A percentile compares a stretch with the other conserved stretches of the same genome.
phyloP scores from a whole-genome alignment of 345 rosid genomes.

The Raphanus raphanistrum region DNA sequence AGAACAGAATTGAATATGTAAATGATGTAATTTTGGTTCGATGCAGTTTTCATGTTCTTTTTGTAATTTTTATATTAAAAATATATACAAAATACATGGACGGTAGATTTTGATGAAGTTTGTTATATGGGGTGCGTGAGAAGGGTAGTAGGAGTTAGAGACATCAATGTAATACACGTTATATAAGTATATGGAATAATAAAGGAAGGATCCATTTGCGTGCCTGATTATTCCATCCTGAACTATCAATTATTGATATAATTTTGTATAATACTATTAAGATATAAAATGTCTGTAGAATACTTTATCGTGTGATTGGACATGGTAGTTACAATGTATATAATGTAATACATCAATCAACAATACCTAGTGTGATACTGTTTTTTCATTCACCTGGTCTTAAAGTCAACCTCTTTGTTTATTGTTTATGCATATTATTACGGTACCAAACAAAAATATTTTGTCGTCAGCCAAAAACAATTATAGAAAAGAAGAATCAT shows the following conservation, averaged over 20 bases:
- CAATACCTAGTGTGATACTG: background rate
- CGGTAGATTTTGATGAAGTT: slow-evolving; percentile 21
- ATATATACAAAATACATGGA: slow-evolving; percentile 28
- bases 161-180: slow-evolving; percentile 8
- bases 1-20: slow-evolving; percentile 33
- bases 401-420: slow-evolving; percentile 30
- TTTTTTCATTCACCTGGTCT: background rate
- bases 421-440: slow-evolving; percentile 11
- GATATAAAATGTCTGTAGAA: background rate
- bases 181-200: slow-evolving; percentile 31
- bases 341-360: too few species aligned
- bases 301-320: slow-evolving; percentile 6
- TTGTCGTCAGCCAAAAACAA: background rate
- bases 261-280: background rate
- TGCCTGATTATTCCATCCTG: slow-evolving; percentile 18
- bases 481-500: background rate
- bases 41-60: slow-evolving; percentile 29
- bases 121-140: background rate
- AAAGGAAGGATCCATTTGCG: slow-evolving; percentile 25
- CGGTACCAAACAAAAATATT: background rate
- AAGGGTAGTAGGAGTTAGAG: slow-evolving; percentile 25
- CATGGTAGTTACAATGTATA: slow-evolving; percentile 7
- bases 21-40: slow-evolving; percentile 42
- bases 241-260: background rate
- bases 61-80: slow-evolving; percentile 14